phyloP scores from a whole-genome alignment of 345 rosid genomes.

The Luvunga scandens region DNA sequence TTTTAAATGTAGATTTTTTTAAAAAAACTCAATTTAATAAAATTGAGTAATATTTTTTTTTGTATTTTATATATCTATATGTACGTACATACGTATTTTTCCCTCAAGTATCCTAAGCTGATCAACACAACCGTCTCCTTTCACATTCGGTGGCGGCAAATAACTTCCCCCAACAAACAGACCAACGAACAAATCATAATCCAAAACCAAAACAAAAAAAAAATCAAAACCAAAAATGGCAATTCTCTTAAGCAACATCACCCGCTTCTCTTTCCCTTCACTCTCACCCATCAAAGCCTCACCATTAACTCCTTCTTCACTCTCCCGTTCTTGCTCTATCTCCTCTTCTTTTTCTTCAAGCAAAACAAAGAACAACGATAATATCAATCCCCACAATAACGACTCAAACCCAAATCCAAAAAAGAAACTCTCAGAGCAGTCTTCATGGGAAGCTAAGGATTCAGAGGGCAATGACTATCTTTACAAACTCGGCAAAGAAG shows the following conservation, averaged over 20 bases:
- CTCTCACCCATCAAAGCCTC: slow-evolving; percentile 18
- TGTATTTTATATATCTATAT: no score
- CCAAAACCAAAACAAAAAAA: neutral
- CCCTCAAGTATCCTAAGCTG: neutral
- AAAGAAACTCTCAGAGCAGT: slow-evolving; percentile 66
- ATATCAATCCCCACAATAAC: neutral
- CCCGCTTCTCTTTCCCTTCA: slow-evolving; percentile 23
- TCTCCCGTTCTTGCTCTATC: slow-evolving; percentile 34
- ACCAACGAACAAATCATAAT: neutral
- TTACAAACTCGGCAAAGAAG: slow-evolving; percentile 77
- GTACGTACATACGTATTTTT: no score
- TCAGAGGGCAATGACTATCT: slow-evolving; percentile 76
- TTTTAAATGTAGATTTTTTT: no score
- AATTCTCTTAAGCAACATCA: neutral
- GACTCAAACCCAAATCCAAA: neutral
- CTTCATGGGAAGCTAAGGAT: slow-evolving; percentile 90
- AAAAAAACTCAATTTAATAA: no score
- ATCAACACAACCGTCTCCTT: neutral
- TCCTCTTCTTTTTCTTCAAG: slow-evolving; percentile 7
- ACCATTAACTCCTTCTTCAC: slow-evolving; percentile 18
- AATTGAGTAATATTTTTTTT: no score
- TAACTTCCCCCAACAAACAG: slow-evolving; percentile 2
- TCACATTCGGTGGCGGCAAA: slow-evolving; percentile 28
- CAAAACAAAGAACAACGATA: neutral
- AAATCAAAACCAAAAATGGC: slow-evolving; percentile 22